phyloP scores from a whole-genome alignment of 2,329 filamentous ascomycete genomes.

The Thelonectria rubi region DNA sequence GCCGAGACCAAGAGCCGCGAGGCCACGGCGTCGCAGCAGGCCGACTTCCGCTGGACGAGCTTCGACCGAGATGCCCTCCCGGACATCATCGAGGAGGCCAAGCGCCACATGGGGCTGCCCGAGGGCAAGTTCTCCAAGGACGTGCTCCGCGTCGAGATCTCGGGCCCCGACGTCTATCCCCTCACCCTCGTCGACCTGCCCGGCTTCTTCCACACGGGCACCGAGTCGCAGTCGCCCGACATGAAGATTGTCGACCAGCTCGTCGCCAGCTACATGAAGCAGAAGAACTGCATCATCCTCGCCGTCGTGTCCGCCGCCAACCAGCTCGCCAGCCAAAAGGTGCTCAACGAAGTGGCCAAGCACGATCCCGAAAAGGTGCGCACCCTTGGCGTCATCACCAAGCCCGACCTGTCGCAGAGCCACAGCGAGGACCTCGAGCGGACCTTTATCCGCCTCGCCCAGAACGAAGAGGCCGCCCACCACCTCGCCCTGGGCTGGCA shows the following conservation, averaged over 20 bases:
- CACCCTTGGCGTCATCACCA: slow-evolving; percentile 20
- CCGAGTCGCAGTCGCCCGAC: slow-evolving; percentile 1
- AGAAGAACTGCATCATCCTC: slow-evolving; percentile 17
- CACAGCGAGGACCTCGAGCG: slow-evolving; percentile 45
- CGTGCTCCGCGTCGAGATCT: slow-evolving; percentile 15
- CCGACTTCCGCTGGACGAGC: slow-evolving; percentile 13
- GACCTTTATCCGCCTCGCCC: slow-evolving; percentile 46
- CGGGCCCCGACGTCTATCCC: slow-evolving; percentile 11
- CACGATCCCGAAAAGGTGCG: slow-evolving; percentile 12
- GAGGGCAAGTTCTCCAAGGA: slow-evolving; percentile 22
- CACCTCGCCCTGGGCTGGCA: slow-evolving; percentile 58
- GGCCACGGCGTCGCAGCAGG: neutral
- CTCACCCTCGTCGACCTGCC: slow-evolving; percentile 17
- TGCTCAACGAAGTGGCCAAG: slow-evolving; percentile 42
- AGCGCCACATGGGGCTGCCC: slow-evolving; percentile 59
- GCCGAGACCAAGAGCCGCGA: neutral
- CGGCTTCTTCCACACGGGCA: slow-evolving; percentile 43
- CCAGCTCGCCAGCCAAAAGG: slow-evolving; percentile 26
- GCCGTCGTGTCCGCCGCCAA: slow-evolving; percentile 12
- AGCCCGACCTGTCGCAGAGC: slow-evolving; percentile 31
- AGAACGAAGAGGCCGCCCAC: slow-evolving; percentile 40
- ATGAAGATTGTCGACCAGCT: slow-evolving; percentile 9
- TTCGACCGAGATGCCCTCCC: slow-evolving; percentile 41
- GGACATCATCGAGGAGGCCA: slow-evolving; percentile 51
- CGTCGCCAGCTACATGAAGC: slow-evolving; percentile 7